Conservation (phyloP, 2,329 filamentous ascomycete genomes). For the Atkinsonella hypoxylon region DNA sequence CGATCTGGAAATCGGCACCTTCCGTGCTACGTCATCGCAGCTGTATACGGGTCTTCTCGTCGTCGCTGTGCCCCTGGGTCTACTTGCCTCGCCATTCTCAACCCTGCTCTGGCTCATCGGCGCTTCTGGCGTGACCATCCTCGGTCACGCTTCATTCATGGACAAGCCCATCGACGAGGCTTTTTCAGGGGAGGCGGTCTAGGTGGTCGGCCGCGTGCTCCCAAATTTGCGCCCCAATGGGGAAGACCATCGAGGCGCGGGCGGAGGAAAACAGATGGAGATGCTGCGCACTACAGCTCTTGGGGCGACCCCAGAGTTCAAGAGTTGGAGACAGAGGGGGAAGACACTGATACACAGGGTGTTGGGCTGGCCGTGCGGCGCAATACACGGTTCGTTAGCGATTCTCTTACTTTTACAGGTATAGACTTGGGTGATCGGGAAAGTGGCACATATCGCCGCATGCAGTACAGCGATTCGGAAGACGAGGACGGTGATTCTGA, state of each 20-base stretch:
- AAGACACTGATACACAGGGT: slow-evolving; percentile 42
- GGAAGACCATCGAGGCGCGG: slow-evolving; percentile 97
- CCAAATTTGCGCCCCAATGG: slow-evolving; percentile 84
- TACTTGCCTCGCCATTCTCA: slow-evolving; percentile 73
- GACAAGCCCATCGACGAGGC: slow-evolving; percentile 99
- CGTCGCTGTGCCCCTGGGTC: slow-evolving; percentile 70
- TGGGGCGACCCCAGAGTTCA: slow-evolving; percentile 40
- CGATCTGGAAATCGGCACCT: slow-evolving; percentile 75
- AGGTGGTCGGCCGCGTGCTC: slow-evolving; percentile 99
- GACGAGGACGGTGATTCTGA: slow-evolving; percentile 24
- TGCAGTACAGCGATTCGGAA: slow-evolving; percentile 17
- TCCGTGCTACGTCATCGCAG: slow-evolving; percentile 79
- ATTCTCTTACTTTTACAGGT: slow-evolving; percentile 49
- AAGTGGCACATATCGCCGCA: slow-evolving; percentile 27
- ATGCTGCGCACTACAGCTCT: slow-evolving; percentile 26
- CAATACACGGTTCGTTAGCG: slow-evolving; percentile 42
- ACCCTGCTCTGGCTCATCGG: slow-evolving; percentile 93
- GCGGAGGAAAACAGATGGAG: slow-evolving; percentile 48
- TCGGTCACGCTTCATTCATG: slow-evolving; percentile 91
- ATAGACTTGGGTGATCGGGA: slow-evolving; percentile 38
- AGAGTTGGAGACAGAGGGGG: slow-evolving; percentile 53
- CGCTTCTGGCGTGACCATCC: slow-evolving; percentile 82
- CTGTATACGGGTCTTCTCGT: slow-evolving; percentile 83
- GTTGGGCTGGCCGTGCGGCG: slow-evolving; percentile 35
- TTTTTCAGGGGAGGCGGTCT: slow-evolving; percentile 99